Percentiles rank a stretch among this genome's conserved stretches.
These are phyloP conservation scores for Ganoderma meredithae DNA, from an alignment of 1,284 basidiomycete species.

Conservation along the genomic window DNA sequence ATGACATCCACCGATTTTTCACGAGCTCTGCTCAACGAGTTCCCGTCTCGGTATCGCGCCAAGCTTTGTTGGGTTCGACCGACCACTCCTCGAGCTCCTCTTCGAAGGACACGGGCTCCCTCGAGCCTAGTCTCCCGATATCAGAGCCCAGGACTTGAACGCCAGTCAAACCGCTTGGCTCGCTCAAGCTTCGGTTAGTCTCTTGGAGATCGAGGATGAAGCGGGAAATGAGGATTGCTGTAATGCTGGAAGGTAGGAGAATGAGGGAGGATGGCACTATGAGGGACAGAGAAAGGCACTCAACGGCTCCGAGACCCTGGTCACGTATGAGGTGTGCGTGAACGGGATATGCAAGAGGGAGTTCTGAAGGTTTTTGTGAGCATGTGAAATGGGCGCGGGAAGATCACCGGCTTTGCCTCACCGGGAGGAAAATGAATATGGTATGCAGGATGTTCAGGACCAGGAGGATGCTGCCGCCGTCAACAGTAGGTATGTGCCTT, in stretches of 20 bases:
- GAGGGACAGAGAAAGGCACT: not conserved
- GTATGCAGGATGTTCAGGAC: constrained; percentile 2
- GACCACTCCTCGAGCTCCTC: not conserved
- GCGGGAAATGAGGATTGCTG: not conserved
- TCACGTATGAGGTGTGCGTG: not conserved
- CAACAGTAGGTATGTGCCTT: not conserved
- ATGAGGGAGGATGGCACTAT: too few species aligned
- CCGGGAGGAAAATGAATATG: constrained; percentile 1
- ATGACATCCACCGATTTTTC: too few species aligned
- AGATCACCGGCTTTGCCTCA: too few species aligned
- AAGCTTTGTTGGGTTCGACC: not conserved
- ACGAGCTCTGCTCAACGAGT: too few species aligned
- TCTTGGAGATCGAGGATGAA: constrained; percentile 7
- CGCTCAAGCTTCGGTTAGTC: not conserved
- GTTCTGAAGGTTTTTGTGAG: not conserved
- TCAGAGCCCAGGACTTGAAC: not conserved
- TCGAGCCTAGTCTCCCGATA: not conserved
- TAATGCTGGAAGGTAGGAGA: not conserved
- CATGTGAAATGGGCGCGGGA: not conserved
- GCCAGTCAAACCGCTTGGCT: not conserved
- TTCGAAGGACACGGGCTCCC: not conserved
- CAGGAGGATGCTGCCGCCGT: not conserved
- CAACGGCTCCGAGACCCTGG: constrained; percentile 2
- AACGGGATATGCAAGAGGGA: not conserved
- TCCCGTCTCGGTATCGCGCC: not conserved